Evolutionary conservation across 2,329 filamentous ascomycete genomes (phyloP), one percentile per base, ranked within the genome.

Genomic region (Lecanoromycetidae sp.): DNA sequence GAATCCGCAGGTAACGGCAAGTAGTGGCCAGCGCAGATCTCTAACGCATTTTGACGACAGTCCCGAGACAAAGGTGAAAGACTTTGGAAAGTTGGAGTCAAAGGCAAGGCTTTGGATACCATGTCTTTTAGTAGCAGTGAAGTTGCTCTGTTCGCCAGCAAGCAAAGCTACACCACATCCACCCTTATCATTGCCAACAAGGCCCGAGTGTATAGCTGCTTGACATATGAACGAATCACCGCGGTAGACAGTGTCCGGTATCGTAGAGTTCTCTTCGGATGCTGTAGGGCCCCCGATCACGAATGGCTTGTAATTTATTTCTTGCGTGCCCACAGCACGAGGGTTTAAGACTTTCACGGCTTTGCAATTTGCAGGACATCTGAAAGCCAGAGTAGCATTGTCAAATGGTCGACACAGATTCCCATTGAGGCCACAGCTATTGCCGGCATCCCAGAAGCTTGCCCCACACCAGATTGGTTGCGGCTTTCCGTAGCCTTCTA

Each of bases 211-310:
- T 41, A 94, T 84, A 27, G 87, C 87, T 10, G 87, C 75, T 49
- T 79, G 81, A 60, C 87, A 94, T 46, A 94, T 81, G 65, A 85
- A 93, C 12, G 86, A 93, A 63, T 94, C 87, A 8, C 84, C 87
- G 15, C 91, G 82, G 22, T 54, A 54, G 4, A 47, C 9, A 10
- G 40, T 44, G 4, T 51, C 41, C 9, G 50, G 39, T 6, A 43
- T 25, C 3, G 40, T 48, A 1, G 56, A 56, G 5, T 64, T 60
- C 2, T 63, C 58, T 4, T 63, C 62, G 12, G 58, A 59, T 0
- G 60, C 57, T 15, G 61, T 55, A 2, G 68, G 63, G 2, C 74
- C 74, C 27, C 74, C 74, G 22, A 77, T 63, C 1, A 77, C 69
- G 15, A 75, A 61, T 2, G 66, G 59, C 48, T 66, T 65, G 54